Evolutionary conservation across 1,284 basidiomycete genomes (phyloP).

Genomic region (Fistulina hepatica): DNA sequence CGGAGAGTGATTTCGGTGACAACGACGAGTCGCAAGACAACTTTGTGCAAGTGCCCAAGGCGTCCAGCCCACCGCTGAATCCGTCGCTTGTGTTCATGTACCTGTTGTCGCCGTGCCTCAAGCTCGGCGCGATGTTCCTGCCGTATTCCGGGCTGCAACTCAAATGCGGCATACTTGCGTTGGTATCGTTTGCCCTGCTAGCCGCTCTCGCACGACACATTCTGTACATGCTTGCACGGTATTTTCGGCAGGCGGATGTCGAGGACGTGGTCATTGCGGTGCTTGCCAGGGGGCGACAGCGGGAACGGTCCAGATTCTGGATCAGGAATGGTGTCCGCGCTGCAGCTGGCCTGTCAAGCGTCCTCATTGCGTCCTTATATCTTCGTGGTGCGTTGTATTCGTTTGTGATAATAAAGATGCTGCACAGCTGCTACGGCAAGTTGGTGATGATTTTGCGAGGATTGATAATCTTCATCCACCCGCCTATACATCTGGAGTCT

Average conservation of each 20-base stretch:
- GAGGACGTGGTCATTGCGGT: conserved; percentile 54
- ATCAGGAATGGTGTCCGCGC: conserved; percentile 33
- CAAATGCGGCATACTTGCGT: conserved; percentile 36
- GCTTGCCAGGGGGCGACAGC: conserved; percentile 44
- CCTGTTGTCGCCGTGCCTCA: conserved; percentile 56
- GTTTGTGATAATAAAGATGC: background rate
- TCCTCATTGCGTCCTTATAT: conserved; percentile 49
- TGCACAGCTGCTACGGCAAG: no score
- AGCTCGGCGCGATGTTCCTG: conserved; percentile 54
- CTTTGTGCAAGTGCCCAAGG: conserved; percentile 32
- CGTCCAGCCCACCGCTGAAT: conserved; percentile 40
- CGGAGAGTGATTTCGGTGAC: conserved; percentile 36
- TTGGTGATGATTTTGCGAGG: no score
- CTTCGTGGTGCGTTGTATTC: conserved; percentile 41
- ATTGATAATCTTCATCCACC: no score
- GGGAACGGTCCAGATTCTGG: conserved; percentile 30
- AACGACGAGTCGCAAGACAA: conserved; percentile 30
- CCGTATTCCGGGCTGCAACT: conserved; percentile 37
- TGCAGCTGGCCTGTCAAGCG: conserved; percentile 32
- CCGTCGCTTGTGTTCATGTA: conserved; percentile 54
- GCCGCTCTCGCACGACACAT: conserved; percentile 55
- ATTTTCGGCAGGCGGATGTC: conserved; percentile 49
- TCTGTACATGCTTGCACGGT: conserved; percentile 63
- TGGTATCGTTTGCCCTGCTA: conserved; percentile 43
- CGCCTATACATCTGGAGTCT: no score